Evolutionary conservation across 257 asterid species (phyloP).

Genomic region (Przewalskia tangutica): DNA sequence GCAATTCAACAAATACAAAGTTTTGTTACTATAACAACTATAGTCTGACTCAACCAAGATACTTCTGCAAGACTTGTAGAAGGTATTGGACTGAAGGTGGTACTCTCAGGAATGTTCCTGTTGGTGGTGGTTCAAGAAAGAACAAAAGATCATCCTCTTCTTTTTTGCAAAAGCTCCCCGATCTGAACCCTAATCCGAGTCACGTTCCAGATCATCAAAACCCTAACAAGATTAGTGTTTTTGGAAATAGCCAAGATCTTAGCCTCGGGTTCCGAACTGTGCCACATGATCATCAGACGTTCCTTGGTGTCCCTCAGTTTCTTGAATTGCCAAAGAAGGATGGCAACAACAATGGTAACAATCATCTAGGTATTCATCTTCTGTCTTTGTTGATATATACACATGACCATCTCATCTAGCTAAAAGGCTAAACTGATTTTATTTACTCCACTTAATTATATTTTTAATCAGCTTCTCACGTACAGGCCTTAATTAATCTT

Average conservation of each 20-base stretch:
- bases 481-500: too few relatives aligned
- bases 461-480: too few relatives aligned
- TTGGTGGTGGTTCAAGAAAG: conserved; percentile 69
- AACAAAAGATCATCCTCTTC: conserved; percentile 27
- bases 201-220: conserved; percentile 15
- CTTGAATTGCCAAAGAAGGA: conserved; percentile 41
- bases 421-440: too few relatives aligned
- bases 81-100: conserved; percentile 92
- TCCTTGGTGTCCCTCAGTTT: conserved; percentile 23
- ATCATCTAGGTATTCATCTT: neutral
- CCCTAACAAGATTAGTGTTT: conserved; percentile 28
- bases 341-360: neutral
- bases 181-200: conserved; percentile 34
- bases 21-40: conserved; percentile 79
- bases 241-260: conserved; percentile 39
- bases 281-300: conserved; percentile 7
- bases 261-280: conserved; percentile 32
- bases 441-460: too few relatives aligned
- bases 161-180: conserved; percentile 25
- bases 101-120: conserved; percentile 66
- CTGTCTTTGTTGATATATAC: neutral
- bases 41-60: conserved; percentile 74
- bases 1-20: conserved; percentile 65
- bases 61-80: conserved; percentile 72
- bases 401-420: neutral